Evolutionary conservation across 2,329 filamentous ascomycete species (phyloP), one percentile per base, ranked within the genome.

Genomic region (Arthrobotrys sinensis): DNA sequence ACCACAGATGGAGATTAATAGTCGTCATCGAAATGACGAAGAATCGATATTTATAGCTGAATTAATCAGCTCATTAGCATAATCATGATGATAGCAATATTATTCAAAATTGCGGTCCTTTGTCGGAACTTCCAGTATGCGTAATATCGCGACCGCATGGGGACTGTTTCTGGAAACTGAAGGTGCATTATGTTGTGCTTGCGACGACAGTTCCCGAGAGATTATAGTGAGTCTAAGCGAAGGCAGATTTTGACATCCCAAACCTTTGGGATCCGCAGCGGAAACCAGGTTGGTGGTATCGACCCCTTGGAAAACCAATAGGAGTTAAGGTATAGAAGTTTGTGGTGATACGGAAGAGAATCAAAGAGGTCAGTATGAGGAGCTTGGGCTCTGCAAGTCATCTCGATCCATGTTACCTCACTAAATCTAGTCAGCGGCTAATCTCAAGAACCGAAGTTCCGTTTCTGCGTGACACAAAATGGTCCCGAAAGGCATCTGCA

Each of bases 11-110:
- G 52, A 16, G 12, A 32, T 24, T 57, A 38, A 57, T 19, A 57
- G 11, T 63, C 57, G 57, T 63, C 57, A 63, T 63, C 57, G 38
- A 11, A 46, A 38, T 63, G 57, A 63, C 57, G 57, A 63, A 63
- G 38, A 63, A 14, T 16, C 11, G 3, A 48, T 64, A 64, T 64
- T 48, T 34, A 48, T 64, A 64, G 43, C 5, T 16, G 36, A 21
- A 2, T 34, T 19, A 3, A 48, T 46, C 38, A 7, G 24, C 12
- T 10, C 21, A n/a, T 8, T 19, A 11, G n/a, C 32, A 48, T 1
- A 64, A 11, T 64, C 24, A 34, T 34, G 3, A 64, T 63, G 57
- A 63, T 45, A 28, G n/a, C 24, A 46, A 4, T 4, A 45, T 34
- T 46, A 34, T 64, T 64, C 40, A 48, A 12, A 11, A n/a, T 48